Evolutionary conservation across 1,284 basidiomycete genomes (phyloP), one percentile per base, ranked within the genome.

Genomic region (Cryptococcus floricola): DNA sequence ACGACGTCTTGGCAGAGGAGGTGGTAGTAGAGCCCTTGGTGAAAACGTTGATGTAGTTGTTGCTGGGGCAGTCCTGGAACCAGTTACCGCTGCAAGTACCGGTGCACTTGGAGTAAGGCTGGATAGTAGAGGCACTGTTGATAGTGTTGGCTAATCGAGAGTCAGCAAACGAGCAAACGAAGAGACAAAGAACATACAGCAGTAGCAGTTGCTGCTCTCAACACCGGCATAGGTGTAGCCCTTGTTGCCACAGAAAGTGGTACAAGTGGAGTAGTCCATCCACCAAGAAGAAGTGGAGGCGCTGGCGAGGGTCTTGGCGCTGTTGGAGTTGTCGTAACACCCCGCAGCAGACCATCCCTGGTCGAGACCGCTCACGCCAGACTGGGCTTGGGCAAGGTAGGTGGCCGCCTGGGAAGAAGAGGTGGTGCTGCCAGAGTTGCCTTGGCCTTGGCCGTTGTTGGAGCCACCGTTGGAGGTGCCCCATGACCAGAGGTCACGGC

Each of bases 21-120:
- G 46, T 34, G 27, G 50, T 23, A 9, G 48, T 48, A 41, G 23
- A 42, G 18, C n/a, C 23, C 44, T 46, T 46, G 23, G 19, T 12
- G 48, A 81, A 78, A 13, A 80, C 65, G 34, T 79, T 81, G 59
- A 83, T 45, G 34, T 58, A 63, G 28, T 53, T 41, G n/a, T 50
- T 45, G 16, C 65, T 64, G 52, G 65, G 65, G 54, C 67, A 69
- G 48, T 64, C 66, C 51, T 67, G 58, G 50, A 58, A 56, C 12
- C 45, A 18, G 44, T 64, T 58, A 47, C 54, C 60, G 18, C 48
- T 47, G 48, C 67, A 69, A 10, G 6, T 18, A 28, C 54, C 43
- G 23, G 53, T 50, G 50, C 66, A 67, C 38, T 60, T 48, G 41
- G 27, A 39, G 41, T 45, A 47, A 19, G 47, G 14, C 19, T 65